Conservation (phyloP, 2,329 filamentous ascomycete species). For the Apiospora marii region DNA sequence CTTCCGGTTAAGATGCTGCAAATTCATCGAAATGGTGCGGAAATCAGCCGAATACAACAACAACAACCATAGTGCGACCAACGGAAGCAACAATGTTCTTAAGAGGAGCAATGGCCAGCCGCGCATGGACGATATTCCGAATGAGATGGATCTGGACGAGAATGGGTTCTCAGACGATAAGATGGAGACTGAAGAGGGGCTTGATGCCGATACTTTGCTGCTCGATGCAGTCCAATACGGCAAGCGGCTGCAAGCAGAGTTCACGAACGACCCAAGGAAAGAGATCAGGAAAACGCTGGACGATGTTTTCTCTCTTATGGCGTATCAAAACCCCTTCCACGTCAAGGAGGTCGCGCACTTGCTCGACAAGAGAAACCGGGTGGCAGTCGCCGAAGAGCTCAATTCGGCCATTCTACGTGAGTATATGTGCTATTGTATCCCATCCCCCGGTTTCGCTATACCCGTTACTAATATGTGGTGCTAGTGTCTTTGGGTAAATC, state of each 20-base stretch:
- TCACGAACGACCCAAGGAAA: conserved; percentile 72
- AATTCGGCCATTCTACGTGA: conserved; percentile 91
- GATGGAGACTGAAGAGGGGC: conserved; percentile 63
- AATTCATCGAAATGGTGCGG: conserved; percentile 95
- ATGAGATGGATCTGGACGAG: conserved; percentile 59
- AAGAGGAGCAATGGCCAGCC: conserved; percentile 50
- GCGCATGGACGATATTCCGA: conserved; percentile 58
- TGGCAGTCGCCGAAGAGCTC: conserved; percentile 87
- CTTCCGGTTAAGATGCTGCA: conserved; percentile 87
- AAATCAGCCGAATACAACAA: conserved; percentile 71
- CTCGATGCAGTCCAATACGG: conserved; percentile 80
- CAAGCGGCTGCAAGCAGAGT: conserved; percentile 79
- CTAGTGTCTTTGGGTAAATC: conserved; percentile 90
- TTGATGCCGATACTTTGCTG: conserved; percentile 57
- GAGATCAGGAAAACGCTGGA: conserved; percentile 77
- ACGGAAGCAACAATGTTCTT: conserved; percentile 54
- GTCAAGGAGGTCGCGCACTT: conserved; percentile 79
- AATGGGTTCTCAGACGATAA: conserved; percentile 49
- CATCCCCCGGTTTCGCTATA: neutral
- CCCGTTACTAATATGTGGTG: neutral
- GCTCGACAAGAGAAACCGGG: conserved; percentile 77
- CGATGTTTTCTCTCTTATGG: conserved; percentile 88
- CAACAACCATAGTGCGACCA: conserved; percentile 41
- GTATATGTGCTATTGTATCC: conserved; percentile 43
- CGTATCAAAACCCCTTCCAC: conserved; percentile 82